Evolutionary conservation across 2,329 filamentous ascomycete genomes (phyloP).

Genomic region (Fusarium foetens): DNA sequence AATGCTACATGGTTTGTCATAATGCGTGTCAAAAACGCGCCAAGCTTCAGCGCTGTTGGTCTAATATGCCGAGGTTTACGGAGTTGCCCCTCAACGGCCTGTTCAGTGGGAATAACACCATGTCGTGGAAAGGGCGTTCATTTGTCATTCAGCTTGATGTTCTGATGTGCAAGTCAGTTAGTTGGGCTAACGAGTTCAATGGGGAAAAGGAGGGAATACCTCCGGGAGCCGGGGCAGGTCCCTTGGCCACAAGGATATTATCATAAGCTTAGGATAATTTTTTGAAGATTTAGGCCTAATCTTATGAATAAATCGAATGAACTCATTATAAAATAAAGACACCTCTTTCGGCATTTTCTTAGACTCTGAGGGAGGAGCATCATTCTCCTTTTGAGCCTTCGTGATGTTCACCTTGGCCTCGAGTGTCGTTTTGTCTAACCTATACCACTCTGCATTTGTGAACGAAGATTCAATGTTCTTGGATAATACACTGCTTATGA

Average conservation of each 20-base stretch:
- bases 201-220: too few relatives aligned
- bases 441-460: not conserved
- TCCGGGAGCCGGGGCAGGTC: too few relatives aligned
- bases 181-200: too few relatives aligned
- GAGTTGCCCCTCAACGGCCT: not conserved
- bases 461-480: not conserved
- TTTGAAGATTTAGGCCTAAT: not conserved
- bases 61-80: not conserved
- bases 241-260: not conserved
- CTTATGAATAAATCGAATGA: too few relatives aligned
- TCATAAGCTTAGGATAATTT: not conserved
- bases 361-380: not conserved
- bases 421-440: not conserved
- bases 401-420: not conserved
- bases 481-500: too few relatives aligned
- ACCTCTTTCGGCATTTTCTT: fast-evolving
- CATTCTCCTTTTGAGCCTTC: not conserved
- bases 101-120: not conserved
- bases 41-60: not conserved
- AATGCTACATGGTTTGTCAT: not conserved
- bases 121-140: not conserved
- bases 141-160: not conserved
- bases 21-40: not conserved
- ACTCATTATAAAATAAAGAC: not conserved
- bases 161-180: not conserved